Evolutionary conservation across 108 stramenopile species (phyloP).

Genomic region (Discostella pseudostelligera): DNA sequence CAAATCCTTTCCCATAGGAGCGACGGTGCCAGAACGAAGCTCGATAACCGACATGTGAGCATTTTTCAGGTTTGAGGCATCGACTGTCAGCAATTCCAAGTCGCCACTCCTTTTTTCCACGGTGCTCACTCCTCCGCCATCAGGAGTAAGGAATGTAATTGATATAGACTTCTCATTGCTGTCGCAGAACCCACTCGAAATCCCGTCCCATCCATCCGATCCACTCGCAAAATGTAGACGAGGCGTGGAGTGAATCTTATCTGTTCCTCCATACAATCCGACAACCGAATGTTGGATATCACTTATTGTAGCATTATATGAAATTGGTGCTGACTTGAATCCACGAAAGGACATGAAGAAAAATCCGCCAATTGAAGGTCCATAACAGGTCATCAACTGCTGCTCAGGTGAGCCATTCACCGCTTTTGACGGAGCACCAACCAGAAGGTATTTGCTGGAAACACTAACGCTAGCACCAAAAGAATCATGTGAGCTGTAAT

Average conservation of each 20-base stretch:
- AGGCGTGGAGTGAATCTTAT: constrained; percentile 55
- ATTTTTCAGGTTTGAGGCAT: constrained; percentile 18
- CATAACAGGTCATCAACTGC: constrained; percentile 52
- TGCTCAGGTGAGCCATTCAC: constrained; percentile 56
- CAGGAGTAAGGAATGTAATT: constrained; percentile 51
- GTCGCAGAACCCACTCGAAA: constrained; percentile 29
- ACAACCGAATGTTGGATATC: constrained; percentile 49
- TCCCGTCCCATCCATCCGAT: constrained; percentile 42
- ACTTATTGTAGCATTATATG: constrained; percentile 45
- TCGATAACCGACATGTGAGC: constrained; percentile 20
- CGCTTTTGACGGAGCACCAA: constrained; percentile 69
- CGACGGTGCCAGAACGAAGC: constrained; percentile 21
- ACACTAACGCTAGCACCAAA: constrained; percentile 59
- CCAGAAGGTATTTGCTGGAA: constrained; percentile 37
- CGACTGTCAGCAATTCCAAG: constrained; percentile 32
- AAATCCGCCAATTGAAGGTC: constrained; percentile 41
- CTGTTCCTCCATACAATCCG: constrained; percentile 52
- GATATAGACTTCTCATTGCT: constrained; percentile 22
- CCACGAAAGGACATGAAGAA: constrained; percentile 67
- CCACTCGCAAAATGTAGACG: constrained; percentile 28
- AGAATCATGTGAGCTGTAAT: constrained; percentile 51
- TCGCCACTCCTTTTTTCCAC: constrained; percentile 35
- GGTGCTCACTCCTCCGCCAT: constrained; percentile 44
- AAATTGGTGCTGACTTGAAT: constrained; percentile 54
- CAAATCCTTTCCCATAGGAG: constrained; percentile 37